Evolutionary conservation across 1,284 basidiomycete genomes (phyloP).

Genomic region (Ustilago vetiveriae): DNA sequence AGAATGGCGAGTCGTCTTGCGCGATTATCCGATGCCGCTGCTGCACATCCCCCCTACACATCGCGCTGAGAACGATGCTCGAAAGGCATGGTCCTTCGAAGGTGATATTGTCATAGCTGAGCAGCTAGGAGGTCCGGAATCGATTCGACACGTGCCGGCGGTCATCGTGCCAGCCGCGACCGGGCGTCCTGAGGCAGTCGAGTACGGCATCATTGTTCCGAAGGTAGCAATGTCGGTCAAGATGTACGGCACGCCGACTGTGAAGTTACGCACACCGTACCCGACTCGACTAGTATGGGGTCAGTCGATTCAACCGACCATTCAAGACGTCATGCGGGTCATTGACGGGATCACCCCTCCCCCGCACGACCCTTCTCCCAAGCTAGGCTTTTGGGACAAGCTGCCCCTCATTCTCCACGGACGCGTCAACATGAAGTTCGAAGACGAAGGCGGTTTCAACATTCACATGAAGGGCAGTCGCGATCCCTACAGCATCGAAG

Average conservation of each 20-base stretch:
- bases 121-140: slow-evolving; percentile 79
- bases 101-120: slow-evolving; percentile 88
- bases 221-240: slow-evolving; percentile 97
- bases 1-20: slow-evolving; percentile 75
- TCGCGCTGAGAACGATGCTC: slow-evolving; percentile 13
- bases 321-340: slow-evolving; percentile 85
- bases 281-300: slow-evolving; percentile 88
- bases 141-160: slow-evolving; percentile 60
- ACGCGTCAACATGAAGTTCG: slow-evolving; percentile 78
- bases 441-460: slow-evolving; percentile 75
- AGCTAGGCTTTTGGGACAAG: slow-evolving; percentile 95
- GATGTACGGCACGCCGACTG: slow-evolving; percentile 78
- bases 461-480: slow-evolving; percentile 77
- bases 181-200: slow-evolving; percentile 70
- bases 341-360: slow-evolving; percentile 83
- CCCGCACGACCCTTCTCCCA: slow-evolving; percentile 84
- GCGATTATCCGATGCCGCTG: slow-evolving; percentile 76
- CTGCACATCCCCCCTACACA: slow-evolving; percentile 68
- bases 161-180: slow-evolving; percentile 61
- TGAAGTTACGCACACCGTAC: slow-evolving; percentile 75
- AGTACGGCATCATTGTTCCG: slow-evolving; percentile 78
- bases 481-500: slow-evolving; percentile 80
- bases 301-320: slow-evolving; percentile 84
- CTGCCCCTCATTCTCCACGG: slow-evolving; percentile 77
- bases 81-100: slow-evolving; percentile 74